phyloP scores from a whole-genome alignment of 2,329 filamentous ascomycete genomes.

The Cercospora sojina region DNA sequence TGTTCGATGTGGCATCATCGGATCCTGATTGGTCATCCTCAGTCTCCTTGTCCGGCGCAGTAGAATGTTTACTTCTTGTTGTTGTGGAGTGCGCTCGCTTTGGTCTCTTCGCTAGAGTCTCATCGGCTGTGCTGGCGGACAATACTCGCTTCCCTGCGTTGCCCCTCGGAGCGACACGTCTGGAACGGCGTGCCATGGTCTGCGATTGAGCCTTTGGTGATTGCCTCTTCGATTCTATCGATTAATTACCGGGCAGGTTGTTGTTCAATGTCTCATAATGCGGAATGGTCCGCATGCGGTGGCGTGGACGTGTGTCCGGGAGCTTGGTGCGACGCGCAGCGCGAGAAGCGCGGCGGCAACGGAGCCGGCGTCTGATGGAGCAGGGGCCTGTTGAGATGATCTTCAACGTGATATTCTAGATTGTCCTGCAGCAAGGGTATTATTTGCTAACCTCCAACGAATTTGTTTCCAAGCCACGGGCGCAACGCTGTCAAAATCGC shows the following conservation, averaged over 20 bases:
- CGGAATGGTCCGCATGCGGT: neutral
- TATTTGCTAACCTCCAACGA: neutral
- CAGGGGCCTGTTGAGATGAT: neutral
- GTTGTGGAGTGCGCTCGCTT: slow-evolving; percentile 39
- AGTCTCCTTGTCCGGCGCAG: slow-evolving; percentile 12
- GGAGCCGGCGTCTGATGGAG: slow-evolving; percentile 1
- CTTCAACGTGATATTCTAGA: neutral
- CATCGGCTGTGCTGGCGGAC: slow-evolving; percentile 21
- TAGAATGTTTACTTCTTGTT: slow-evolving; percentile 55
- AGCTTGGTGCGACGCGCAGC: neutral
- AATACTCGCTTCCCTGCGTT: slow-evolving; percentile 24
- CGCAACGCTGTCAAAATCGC: neutral
- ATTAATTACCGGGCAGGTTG: neutral
- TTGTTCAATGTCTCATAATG: neutral
- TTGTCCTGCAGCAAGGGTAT: neutral
- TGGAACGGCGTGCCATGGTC: slow-evolving; percentile 33
- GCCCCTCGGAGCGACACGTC: slow-evolving; percentile 24
- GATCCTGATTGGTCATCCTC: slow-evolving; percentile 35
- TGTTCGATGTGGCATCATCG: slow-evolving; percentile 26
- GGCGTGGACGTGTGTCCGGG: neutral
- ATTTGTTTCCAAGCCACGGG: neutral
- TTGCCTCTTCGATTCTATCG: neutral
- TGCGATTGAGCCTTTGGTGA: neutral
- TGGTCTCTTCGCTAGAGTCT: slow-evolving; percentile 24
- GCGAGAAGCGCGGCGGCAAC: neutral